Evolutionary conservation across 768 basidiomycete genomes (phyloP).

Genomic region (Tulasnella sp.): DNA sequence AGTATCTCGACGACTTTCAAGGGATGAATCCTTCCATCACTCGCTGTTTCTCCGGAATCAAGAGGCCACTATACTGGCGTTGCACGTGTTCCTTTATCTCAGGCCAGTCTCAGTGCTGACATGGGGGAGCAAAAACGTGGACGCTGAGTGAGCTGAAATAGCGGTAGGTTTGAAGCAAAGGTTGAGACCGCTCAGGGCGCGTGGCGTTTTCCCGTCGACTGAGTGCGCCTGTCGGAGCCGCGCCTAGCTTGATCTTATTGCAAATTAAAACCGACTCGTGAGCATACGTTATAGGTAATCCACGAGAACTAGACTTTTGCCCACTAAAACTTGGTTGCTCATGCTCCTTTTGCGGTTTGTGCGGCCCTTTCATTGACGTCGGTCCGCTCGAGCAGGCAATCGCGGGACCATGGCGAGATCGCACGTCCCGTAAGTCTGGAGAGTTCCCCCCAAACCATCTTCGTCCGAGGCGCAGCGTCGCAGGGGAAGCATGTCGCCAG

Average conservation of each 20-base stretch:
- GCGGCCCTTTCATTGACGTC: constrained; percentile 4
- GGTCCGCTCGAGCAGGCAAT: background rate
- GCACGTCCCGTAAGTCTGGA: constrained; percentile 1
- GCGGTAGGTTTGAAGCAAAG: background rate
- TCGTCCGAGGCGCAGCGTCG: constrained; percentile 2
- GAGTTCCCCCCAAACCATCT: constrained; percentile 1
- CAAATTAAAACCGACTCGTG: background rate
- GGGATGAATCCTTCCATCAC: background rate
- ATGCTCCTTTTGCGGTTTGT: background rate
- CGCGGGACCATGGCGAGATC: background rate
- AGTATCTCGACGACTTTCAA: background rate
- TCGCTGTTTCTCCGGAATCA: background rate
- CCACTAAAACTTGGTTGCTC: background rate
- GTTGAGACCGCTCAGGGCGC: background rate
- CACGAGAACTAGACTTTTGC: background rate
- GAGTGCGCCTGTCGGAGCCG: background rate
- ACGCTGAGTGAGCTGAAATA: background rate
- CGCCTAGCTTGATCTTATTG: background rate
- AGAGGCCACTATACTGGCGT: background rate
- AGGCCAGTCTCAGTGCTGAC: background rate
- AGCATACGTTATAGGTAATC: background rate
- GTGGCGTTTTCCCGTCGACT: background rate
- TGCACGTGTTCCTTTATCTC: background rate
- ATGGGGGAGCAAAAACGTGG: background rate
- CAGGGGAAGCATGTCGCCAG: background rate